These are phyloP conservation scores for Hyaloscypha bicolor DNA, from an alignment of 495 filamentous ascomycete species.

Conservation along the genomic window DNA sequence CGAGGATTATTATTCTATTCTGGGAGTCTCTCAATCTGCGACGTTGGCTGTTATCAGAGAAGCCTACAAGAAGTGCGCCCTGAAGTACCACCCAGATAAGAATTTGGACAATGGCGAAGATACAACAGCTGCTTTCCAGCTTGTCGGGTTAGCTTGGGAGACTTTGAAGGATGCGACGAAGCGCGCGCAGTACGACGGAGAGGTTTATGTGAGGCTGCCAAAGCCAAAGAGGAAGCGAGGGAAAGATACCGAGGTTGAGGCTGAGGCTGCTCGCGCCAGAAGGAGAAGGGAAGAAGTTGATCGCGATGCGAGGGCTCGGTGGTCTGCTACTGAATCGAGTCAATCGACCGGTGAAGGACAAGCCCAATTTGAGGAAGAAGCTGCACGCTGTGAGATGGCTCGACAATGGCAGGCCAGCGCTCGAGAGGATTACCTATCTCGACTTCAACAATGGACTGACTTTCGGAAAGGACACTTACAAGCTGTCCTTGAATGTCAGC, in stretches of 20 bases:
- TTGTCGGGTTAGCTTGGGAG: constrained; percentile 22
- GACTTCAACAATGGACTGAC: constrained; percentile 11
- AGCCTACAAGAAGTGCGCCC: constrained; percentile 50
- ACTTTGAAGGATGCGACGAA: constrained; percentile 12
- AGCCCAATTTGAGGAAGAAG: constrained; percentile 17
- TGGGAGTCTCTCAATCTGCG: constrained; percentile 41
- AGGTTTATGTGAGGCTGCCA: constrained; percentile 17
- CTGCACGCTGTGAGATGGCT: constrained; percentile 13
- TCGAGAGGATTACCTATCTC: constrained; percentile 7
- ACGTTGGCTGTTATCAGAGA: constrained; percentile 43
- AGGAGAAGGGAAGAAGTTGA: constrained; percentile 16
- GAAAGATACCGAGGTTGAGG: constrained; percentile 17
- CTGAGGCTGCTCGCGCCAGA: constrained; percentile 11
- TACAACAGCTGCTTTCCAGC: constrained; percentile 47
- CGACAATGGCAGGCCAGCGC: constrained; percentile 5
- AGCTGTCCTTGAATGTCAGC: constrained; percentile 1
- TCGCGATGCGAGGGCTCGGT: constrained; percentile 16
- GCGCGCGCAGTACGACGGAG: constrained; percentile 18
- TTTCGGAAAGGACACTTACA: constrained; percentile 1
- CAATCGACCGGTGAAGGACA: neutral
- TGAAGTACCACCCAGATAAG: constrained; percentile 66
- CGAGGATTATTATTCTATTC: constrained; percentile 41
- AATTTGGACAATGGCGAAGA: constrained; percentile 40
- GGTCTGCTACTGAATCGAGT: constrained; percentile 12
- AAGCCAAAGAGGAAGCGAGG: constrained; percentile 26